phyloP scores from a whole-genome alignment of 1,139 yeast species.

The Nakaseomyces kungkrabaensis region DNA sequence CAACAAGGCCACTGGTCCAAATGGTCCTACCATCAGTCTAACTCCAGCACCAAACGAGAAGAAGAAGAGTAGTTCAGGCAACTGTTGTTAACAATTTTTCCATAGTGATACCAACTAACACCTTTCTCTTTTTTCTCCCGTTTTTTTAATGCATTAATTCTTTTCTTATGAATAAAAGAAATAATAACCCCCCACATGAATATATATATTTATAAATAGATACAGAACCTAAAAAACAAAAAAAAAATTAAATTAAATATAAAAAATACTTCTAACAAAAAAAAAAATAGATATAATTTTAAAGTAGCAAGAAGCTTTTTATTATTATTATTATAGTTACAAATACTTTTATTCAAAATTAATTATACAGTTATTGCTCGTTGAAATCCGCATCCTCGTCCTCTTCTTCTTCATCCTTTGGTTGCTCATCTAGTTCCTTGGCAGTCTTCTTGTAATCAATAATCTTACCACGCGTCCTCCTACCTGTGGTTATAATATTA shows the following conservation, averaged over 20 bases:
- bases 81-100: slow-evolving; percentile 52
- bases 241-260: background rate
- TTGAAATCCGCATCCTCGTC: slow-evolving; percentile 21
- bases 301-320: too few relatives aligned
- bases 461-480: slow-evolving; percentile 86
- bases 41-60: slow-evolving; percentile 89
- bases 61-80: slow-evolving; percentile 48
- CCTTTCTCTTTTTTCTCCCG: background rate
- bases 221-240: background rate
- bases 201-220: background rate
- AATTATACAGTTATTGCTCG: background rate
- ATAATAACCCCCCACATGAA: background rate
- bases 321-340: too few relatives aligned
- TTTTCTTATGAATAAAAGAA: background rate
- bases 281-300: background rate
- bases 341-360: too few relatives aligned
- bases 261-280: background rate
- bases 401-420: slow-evolving; percentile 30
- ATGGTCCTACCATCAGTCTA: slow-evolving; percentile 86
- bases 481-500: slow-evolving; percentile 72
- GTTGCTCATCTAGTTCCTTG: slow-evolving; percentile 49
- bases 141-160: background rate
- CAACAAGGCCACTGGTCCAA: slow-evolving; percentile 24
- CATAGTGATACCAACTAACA: background rate
- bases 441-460: slow-evolving; percentile 86